Evolutionary conservation across 768 basidiomycete species (phyloP), one percentile per base, ranked within the genome.

Genomic region (Lepiota venenata): DNA sequence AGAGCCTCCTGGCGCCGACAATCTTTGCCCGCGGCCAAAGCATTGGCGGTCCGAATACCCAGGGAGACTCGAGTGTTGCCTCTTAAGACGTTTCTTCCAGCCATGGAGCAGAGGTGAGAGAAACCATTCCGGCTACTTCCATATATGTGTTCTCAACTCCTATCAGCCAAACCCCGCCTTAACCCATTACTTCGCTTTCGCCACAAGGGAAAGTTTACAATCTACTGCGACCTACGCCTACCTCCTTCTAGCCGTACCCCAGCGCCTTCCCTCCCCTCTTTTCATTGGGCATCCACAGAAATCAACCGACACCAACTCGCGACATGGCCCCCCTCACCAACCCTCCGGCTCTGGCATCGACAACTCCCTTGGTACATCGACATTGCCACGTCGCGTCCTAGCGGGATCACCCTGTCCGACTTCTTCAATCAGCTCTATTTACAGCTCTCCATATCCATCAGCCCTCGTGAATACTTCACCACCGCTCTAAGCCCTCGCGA

Each of bases 291-390:
- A 25, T 25, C 51, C n/a, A 36, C 32, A 11, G 8, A 11, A 4
- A n/a, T 8, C 27, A 52, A 56, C 41, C 18, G 56, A 2, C 46
- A 45, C 29, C 60, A 56, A 25, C 29, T 51, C 10, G 57, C 48
- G 8, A 59, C 58, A 4, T 27, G 27, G 4, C 58, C 58, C 2
- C 35, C 60, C 16, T 14, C 43, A 3, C 27, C 45, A 32, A 16
- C 49, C 1, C 38, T 59, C 5, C 52, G 35, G 18, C 52, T 61
- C 48, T 56, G 50, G 49, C 58, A 61, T 27, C 58, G 41, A 3
- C 52, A 14, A 9, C 56, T 61, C 20, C 60, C 60, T 3, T 61
- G 60, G 60, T 52, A 52, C 21, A 45, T 52, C 9, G 29, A 39
- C 15, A 54, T 61, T n/a, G 36, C 58, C 18, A 38, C 38, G n/a